Evolutionary conservation across 2,329 filamentous ascomycete species (phyloP).

Genomic region (Xylariaceae sp.): DNA sequence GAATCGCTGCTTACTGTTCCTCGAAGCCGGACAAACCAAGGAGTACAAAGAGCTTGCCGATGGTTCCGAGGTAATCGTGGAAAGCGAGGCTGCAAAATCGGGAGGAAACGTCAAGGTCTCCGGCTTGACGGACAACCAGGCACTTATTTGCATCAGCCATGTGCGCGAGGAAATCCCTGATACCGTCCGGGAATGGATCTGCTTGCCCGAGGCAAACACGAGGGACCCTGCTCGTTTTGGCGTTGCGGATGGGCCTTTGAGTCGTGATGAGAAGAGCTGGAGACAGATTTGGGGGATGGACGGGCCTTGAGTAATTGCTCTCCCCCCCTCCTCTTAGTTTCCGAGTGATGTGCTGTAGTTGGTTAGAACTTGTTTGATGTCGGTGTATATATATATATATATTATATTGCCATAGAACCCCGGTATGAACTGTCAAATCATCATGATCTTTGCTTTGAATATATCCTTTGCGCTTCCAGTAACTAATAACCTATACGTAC

Average conservation of each 20-base stretch:
- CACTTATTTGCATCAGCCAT: constrained; percentile 88
- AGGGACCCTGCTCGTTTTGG: constrained; percentile 58
- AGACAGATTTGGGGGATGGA: constrained; percentile 56
- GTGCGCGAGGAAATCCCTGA: constrained; percentile 84
- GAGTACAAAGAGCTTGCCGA: constrained; percentile 34
- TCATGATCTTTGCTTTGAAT: no score
- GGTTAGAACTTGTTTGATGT: no score
- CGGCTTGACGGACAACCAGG: constrained; percentile 66
- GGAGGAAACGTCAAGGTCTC: constrained; percentile 45
- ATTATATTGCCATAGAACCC: no score
- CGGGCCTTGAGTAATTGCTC: neutral
- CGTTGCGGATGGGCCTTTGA: constrained; percentile 54
- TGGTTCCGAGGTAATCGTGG: constrained; percentile 33
- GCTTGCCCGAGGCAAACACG: constrained; percentile 70
- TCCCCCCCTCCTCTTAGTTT: neutral
- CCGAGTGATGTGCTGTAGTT: no score
- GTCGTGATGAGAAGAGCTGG: constrained; percentile 55
- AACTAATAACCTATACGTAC: no score
- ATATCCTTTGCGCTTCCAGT: no score
- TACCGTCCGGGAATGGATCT: constrained; percentile 77
- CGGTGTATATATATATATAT: no score
- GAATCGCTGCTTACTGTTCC: constrained; percentile 81
- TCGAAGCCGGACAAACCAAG: constrained; percentile 58
- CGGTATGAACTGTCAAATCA: no score
- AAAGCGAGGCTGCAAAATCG: constrained; percentile 41